These are phyloP conservation scores for Serendipita sp. DNA, from an alignment of 768 basidiomycete species.

Conservation along the genomic window DNA sequence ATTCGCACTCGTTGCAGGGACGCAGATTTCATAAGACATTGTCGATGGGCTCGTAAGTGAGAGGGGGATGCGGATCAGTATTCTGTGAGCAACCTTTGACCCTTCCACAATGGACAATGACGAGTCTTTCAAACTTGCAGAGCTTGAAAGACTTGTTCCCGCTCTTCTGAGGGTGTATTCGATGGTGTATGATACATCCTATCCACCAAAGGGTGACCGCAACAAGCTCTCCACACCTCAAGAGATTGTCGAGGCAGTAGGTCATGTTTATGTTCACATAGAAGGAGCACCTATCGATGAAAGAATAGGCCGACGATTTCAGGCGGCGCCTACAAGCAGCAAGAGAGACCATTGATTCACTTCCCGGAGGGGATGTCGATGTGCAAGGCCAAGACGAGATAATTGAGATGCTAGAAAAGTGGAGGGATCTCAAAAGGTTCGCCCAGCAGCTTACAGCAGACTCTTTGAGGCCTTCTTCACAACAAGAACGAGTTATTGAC, in stretches of 20 bases:
- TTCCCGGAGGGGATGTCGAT: background rate
- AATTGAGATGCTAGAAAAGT: conserved; percentile 7
- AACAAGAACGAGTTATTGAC: background rate
- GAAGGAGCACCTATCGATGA: background rate
- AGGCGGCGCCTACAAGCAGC: background rate
- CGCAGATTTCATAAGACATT: conserved; percentile 34
- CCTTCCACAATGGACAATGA: background rate
- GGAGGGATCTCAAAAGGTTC: conserved; percentile 4
- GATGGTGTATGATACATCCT: background rate
- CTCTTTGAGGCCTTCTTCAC: too few relatives aligned
- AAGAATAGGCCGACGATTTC: background rate
- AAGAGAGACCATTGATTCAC: background rate
- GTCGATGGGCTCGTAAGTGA: background rate
- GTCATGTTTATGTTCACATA: background rate
- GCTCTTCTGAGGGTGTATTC: background rate
- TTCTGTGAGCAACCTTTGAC: background rate
- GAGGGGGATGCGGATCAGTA: background rate
- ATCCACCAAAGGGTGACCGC: background rate
- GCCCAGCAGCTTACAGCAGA: background rate
- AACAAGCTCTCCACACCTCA: background rate
- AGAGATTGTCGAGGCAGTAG: background rate
- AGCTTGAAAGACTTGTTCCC: background rate
- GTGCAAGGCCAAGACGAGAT: background rate
- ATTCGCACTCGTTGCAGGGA: conserved; percentile 97
- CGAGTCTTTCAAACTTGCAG: background rate